These are phyloP conservation scores for Polygonum aviculare DNA, from an alignment of 148 eudicot species.

Conservation along the genomic window DNA sequence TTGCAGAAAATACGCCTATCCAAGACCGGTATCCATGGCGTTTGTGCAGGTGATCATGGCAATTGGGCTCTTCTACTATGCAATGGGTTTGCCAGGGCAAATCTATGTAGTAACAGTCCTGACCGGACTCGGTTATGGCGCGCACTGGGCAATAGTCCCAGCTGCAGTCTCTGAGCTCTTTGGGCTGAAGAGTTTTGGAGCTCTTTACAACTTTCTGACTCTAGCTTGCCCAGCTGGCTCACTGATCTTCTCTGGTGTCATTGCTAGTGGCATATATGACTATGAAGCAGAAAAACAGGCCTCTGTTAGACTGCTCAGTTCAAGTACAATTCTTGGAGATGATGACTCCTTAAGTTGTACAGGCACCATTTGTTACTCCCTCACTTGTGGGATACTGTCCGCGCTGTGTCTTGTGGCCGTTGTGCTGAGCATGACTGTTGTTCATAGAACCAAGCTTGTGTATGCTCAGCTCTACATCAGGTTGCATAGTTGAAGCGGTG, in stretches of 20 bases:
- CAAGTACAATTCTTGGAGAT: slow-evolving; percentile 10
- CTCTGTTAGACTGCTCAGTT: neutral
- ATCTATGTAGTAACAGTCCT: slow-evolving; percentile 44
- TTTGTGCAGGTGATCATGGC: slow-evolving; percentile 44
- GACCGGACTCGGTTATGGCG: slow-evolving; percentile 45
- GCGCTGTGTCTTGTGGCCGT: slow-evolving; percentile 32
- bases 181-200: slow-evolving; percentile 55
- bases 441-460: slow-evolving; percentile 39
- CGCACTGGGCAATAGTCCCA: slow-evolving; percentile 60
- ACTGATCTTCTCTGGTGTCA: slow-evolving; percentile 36
- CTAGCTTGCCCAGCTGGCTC: slow-evolving; percentile 46
- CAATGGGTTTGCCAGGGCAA: slow-evolving; percentile 41
- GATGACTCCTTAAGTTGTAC: slow-evolving; percentile 25
- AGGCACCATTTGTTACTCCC: slow-evolving; percentile 46
- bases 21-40: slow-evolving; percentile 56
- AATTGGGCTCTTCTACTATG: slow-evolving; percentile 44
- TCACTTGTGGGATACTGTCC: slow-evolving; percentile 44
- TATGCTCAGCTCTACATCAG: slow-evolving; percentile 38
- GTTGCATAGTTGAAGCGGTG: neutral
- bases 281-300: slow-evolving; percentile 44
- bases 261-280: slow-evolving; percentile 56
- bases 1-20: slow-evolving; percentile 43
- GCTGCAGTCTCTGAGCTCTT: slow-evolving; percentile 54
- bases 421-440: slow-evolving; percentile 35
- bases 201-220: slow-evolving; percentile 41